phyloP scores from a whole-genome alignment of 2,329 filamentous ascomycete species.

The Aspergillus niger region DNA sequence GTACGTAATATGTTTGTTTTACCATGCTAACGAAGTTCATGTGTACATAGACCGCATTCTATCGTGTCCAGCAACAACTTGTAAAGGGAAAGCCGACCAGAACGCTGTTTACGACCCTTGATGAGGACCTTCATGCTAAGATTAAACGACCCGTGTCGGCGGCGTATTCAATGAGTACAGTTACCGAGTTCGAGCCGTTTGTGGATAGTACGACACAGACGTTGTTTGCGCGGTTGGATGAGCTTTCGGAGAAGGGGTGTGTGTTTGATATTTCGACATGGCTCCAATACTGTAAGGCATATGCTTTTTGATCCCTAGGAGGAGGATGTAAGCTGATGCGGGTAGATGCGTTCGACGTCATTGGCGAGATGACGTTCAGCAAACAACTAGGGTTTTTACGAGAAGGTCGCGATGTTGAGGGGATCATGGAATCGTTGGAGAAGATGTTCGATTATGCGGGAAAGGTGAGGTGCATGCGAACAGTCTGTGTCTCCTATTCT shows the following conservation, averaged over 20 bases:
- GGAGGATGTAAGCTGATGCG: neutral
- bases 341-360: constrained; percentile 37
- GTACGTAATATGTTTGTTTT: no score
- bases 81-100: neutral
- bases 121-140: constrained; percentile 33
- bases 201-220: constrained; percentile 32
- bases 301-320: constrained; percentile 16
- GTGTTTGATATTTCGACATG: constrained; percentile 35
- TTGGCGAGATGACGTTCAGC: constrained; percentile 40
- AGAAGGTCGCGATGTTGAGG: constrained; percentile 33
- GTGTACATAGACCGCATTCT: neutral
- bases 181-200: constrained; percentile 44
- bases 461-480: constrained; percentile 13
- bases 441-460: constrained; percentile 30
- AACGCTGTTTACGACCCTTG: neutral
- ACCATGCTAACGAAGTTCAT: neutral
- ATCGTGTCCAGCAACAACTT: neutral
- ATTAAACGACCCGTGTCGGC: constrained; percentile 44
- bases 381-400: constrained; percentile 32
- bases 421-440: constrained; percentile 33
- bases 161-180: constrained; percentile 45
- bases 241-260: neutral
- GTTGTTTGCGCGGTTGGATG: neutral
- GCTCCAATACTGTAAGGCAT: constrained; percentile 27
- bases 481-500: neutral